Base-by-base conservation (phyloP, 345 rosid genomes). In the Populus nigra region DNA sequence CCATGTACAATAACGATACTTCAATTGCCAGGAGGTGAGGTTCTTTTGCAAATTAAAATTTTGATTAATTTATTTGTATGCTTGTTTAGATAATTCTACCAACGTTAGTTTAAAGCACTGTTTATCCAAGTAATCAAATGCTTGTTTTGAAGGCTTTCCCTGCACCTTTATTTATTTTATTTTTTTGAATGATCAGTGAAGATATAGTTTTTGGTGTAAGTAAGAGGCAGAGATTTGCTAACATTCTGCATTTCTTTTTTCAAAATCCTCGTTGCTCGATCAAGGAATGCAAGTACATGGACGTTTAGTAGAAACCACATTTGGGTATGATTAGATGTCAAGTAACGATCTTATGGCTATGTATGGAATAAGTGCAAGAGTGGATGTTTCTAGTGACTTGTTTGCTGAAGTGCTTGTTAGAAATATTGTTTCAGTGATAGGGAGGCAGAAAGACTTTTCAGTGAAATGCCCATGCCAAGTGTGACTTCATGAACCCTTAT, bases 1-100 rank as follows among this genome's bases (percentile, higher is more conserved):
- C 93, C 3, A 90, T 88, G 96, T 96, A 96, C 85, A 96, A 96
- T 75, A 93, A 96, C 38, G 82, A 91, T 53, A 85, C 91, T 57
- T 81, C 83, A 1, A 90, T 96, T 83, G 89, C 96, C 55, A 88
- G 73, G 74, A 96, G 99, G 99, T 92, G 81, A 77, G 76, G 66
- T 35, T 53, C 47, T 27, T 69, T 3, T 65, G 36, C 12, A 31
- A 41, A 72, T 72, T 61, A 50, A 49, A 38, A 16, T 27, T 7
- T 43, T 7, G n/a, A 8, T 53, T 20, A 1, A 22, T 33, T 31
- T 50, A 17, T 72, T 53, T 53, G 57, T 22, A 0, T 45, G 55
- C 55, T 16, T 49, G 55, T 49, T 49, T 49, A 49, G 55, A 39
- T 13, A 16, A 16, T 16, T 17, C 17, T 15, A 16, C 5, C 16